phyloP scores from a whole-genome alignment of 2,329 filamentous ascomycete species.

The Tolypocladium guangdongense region DNA sequence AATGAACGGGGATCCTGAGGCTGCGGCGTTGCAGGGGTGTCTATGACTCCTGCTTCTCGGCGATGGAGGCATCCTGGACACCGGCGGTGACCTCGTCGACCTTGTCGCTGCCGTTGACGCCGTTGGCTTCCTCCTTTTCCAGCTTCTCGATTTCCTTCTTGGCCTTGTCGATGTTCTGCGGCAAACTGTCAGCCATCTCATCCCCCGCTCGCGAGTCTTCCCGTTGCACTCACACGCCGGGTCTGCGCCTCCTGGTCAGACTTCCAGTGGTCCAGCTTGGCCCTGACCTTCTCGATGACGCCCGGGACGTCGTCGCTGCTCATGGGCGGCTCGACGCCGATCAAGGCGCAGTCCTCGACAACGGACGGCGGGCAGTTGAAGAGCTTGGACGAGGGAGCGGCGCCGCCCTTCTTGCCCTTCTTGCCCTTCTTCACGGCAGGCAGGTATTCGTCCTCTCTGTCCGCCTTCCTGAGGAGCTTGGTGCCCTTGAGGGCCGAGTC shows the following conservation, averaged over 20 bases:
- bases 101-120: slow-evolving; percentile 32
- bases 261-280: slow-evolving; percentile 88
- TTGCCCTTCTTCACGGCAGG: slow-evolving; percentile 77
- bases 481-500: slow-evolving; percentile 76
- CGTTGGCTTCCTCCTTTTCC: slow-evolving; percentile 46
- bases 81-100: slow-evolving; percentile 43
- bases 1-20: not conserved
- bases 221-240: slow-evolving; percentile 56
- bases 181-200: slow-evolving; percentile 16
- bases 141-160: slow-evolving; percentile 90
- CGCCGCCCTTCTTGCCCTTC: slow-evolving; percentile 58
- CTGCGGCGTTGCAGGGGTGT: not conserved
- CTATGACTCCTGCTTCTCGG: slow-evolving; percentile 41
- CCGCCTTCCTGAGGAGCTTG: slow-evolving; percentile 74
- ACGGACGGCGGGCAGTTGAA: slow-evolving; percentile 87
- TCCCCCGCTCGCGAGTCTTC: rapidly evolving
- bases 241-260: slow-evolving; percentile 82
- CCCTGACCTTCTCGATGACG: slow-evolving; percentile 79
- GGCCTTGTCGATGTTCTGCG: slow-evolving; percentile 89
- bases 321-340: slow-evolving; percentile 82
- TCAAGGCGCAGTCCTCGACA: slow-evolving; percentile 77
- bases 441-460: slow-evolving; percentile 79
- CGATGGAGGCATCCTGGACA: slow-evolving; percentile 40
- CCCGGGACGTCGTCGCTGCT: slow-evolving; percentile 70
- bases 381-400: slow-evolving; percentile 36